Percentiles rank a stretch among this genome's conserved stretches.
Evolutionary conservation across 148 eudicot genomes (phyloP).

Genomic region (Rhododendron vialii): DNA sequence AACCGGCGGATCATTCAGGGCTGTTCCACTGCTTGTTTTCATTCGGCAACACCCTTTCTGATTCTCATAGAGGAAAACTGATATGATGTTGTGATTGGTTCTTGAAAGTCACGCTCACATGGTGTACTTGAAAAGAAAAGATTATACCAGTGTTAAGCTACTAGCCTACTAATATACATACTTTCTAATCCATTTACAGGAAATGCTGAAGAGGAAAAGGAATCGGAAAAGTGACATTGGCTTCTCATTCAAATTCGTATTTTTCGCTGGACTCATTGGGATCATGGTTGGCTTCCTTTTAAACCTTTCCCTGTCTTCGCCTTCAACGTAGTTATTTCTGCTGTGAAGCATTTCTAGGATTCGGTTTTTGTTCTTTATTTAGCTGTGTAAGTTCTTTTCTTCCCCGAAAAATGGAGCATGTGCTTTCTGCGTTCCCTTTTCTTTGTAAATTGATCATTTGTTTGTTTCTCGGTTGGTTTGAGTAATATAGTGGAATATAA

Average conservation of each 20-base stretch:
- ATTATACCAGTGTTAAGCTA: conserved; percentile 20
- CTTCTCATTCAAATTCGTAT: conserved; percentile 57
- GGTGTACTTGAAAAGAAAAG: background rate
- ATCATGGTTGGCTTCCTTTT: conserved; percentile 61
- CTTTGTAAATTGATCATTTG: conserved; percentile 4
- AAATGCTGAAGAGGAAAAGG: conserved; percentile 52
- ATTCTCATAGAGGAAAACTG: background rate
- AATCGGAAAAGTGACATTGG: conserved; percentile 42
- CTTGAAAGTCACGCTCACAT: background rate
- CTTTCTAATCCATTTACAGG: conserved; percentile 33
- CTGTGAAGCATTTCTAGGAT: conserved; percentile 1
- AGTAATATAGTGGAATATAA: background rate
- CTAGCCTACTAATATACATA: background rate
- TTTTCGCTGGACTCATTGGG: conserved; percentile 61
- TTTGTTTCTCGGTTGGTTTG: background rate
- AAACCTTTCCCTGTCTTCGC: conserved; percentile 46
- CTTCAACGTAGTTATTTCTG: conserved; percentile 28
- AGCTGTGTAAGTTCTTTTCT: background rate
- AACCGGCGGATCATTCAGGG: background rate
- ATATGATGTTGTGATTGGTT: background rate
- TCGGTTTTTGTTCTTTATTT: conserved; percentile 2
- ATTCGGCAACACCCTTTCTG: conserved; percentile 18
- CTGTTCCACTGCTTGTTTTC: background rate
- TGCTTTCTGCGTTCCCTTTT: background rate
- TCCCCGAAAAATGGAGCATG: background rate